A percentile compares a stretch with the other conserved stretches of the same genome.
phyloP scores from a whole-genome alignment of 805 yeast genomes.

The Kurtzmaniella fragi region DNA sequence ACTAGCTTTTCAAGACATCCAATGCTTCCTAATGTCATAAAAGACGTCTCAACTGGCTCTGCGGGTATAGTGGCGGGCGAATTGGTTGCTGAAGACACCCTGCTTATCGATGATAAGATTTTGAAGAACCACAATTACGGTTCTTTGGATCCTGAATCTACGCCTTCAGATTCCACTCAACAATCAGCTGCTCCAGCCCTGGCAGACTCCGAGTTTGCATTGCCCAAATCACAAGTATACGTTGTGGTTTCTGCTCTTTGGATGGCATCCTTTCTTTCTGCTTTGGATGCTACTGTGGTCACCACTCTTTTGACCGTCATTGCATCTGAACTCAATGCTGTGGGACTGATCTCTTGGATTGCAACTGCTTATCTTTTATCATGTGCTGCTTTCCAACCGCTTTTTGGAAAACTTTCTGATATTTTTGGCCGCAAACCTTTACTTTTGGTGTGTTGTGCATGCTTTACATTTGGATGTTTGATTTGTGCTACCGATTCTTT shows the following conservation, averaged over 20 bases:
- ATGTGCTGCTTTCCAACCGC: constrained; percentile 69
- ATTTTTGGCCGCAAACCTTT: constrained; percentile 61
- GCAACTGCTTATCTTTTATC: constrained; percentile 67
- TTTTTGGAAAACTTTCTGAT: constrained; percentile 67
- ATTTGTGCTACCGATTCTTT: constrained; percentile 52
- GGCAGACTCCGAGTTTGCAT: constrained; percentile 13
- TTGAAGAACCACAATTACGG: constrained; percentile 14
- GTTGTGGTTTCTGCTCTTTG: constrained; percentile 27
- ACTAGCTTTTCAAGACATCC: too few species aligned
- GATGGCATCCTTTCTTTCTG: constrained; percentile 49
- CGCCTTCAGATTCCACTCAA: too few species aligned
- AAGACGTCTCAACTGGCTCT: constrained; percentile 25
- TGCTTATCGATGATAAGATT: constrained; percentile 9
- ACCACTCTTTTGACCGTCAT: constrained; percentile 61
- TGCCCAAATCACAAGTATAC: constrained; percentile 25
- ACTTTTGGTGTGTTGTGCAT: constrained; percentile 46
- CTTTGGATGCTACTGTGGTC: constrained; percentile 64
- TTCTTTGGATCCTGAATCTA: not conserved
- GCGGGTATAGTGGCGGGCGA: constrained; percentile 34
- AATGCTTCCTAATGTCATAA: constrained; percentile 13
- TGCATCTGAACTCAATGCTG: constrained; percentile 63
- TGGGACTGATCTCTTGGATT: constrained; percentile 65
- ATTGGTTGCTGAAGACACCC: constrained; percentile 29
- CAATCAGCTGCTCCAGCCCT: not conserved
- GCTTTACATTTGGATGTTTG: constrained; percentile 53